These are phyloP conservation scores for Umbelopsis ramanniana DNA, from an alignment of 192 early-diverging fungal species.

Conservation along the genomic window DNA sequence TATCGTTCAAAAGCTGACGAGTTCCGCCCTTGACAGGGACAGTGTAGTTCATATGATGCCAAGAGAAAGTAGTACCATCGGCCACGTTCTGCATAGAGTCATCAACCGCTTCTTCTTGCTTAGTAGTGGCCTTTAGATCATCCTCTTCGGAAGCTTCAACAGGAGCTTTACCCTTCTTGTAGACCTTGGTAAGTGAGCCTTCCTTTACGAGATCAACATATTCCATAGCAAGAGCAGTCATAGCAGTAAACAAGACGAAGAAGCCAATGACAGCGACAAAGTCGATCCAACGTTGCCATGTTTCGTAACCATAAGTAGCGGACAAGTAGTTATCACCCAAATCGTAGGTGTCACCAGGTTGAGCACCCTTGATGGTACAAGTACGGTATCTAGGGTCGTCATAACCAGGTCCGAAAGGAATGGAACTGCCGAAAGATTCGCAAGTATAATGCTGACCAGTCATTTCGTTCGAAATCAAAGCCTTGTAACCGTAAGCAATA, in stretches of 20 bases:
- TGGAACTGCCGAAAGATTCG: conserved; percentile 20
- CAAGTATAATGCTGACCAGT: conserved; percentile 25
- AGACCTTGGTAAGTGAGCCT: conserved; percentile 57
- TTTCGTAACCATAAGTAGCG: conserved; percentile 53
- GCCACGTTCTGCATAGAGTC: conserved; percentile 51
- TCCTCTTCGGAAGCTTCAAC: conserved; percentile 3
- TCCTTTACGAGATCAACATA: conserved; percentile 64
- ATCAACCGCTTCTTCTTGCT: conserved; percentile 30
- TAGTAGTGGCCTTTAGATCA: conserved; percentile 44
- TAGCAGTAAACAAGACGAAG: conserved; percentile 45
- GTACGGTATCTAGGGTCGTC: conserved; percentile 51
- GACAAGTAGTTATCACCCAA: conserved; percentile 57
- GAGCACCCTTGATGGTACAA: conserved; percentile 61
- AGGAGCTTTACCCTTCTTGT: conserved; percentile 45
- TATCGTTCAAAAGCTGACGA: conserved; percentile 61
- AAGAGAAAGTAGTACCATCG: conserved; percentile 63
- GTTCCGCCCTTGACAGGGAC: conserved; percentile 53
- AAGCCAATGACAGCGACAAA: conserved; percentile 48
- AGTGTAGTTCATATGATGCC: conserved; percentile 66
- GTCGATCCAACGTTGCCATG: conserved; percentile 57
- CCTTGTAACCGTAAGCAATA: conserved; percentile 71
- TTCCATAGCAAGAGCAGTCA: conserved; percentile 60
- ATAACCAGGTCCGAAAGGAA: conserved; percentile 58
- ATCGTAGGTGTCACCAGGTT: conserved; percentile 50
- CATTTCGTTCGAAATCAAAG: conserved; percentile 75